Percentiles rank a stretch among this genome's conserved stretches.
Conservation (phyloP, 495 filamentous ascomycete species). For the Aspergillus biplanus region DNA sequence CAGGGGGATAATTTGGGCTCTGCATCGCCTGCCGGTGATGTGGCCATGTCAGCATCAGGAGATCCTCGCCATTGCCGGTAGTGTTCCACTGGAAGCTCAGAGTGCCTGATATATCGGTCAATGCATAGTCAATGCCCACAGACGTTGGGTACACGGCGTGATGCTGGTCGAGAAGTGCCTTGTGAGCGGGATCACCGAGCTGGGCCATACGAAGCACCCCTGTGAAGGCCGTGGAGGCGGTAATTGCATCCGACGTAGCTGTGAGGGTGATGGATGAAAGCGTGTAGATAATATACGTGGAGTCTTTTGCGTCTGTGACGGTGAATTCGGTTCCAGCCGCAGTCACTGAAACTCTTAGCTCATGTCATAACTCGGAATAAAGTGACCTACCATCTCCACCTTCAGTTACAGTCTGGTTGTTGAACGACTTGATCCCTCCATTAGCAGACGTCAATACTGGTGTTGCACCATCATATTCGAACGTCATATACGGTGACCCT, state of each 20-base stretch:
- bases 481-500: neutral
- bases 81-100: neutral
- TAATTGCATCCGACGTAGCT: neutral
- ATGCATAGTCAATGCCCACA: neutral
- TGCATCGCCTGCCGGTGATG: neutral
- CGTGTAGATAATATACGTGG: neutral
- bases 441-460: neutral
- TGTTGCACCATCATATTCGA: neutral
- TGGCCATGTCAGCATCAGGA: neutral
- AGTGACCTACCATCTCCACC: neutral
- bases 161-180: constrained; percentile 1
- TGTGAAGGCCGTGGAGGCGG: neutral
- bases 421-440: neutral
- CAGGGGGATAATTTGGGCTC: neutral
- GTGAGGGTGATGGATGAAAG: neutral
- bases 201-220: neutral
- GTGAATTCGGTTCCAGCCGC: neutral
- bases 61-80: neutral
- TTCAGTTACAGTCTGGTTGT: neutral
- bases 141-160: neutral
- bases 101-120: neutral
- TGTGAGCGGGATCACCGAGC: neutral
- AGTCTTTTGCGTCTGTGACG: neutral
- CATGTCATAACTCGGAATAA: too few species aligned
- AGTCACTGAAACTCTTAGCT: neutral